Percentiles rank a stretch among this genome's conserved stretches.
phyloP scores from a whole-genome alignment of 495 filamentous ascomycete genomes.

The Aspergillus affinis region DNA sequence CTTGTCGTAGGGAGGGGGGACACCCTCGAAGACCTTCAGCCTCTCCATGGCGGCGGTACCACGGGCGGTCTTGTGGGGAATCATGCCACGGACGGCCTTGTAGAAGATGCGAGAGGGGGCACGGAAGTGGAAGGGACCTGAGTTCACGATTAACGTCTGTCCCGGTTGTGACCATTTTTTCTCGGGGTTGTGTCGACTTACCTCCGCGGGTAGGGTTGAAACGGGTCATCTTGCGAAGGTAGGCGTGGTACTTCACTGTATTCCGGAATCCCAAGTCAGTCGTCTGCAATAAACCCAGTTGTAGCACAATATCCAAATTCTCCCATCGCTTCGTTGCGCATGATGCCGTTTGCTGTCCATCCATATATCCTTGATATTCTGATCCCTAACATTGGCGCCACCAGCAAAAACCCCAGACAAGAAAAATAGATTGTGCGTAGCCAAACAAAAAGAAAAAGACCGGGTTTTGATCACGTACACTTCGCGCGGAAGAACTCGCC shows the following conservation, averaged over 20 bases:
- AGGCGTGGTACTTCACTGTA: constrained; percentile 99
- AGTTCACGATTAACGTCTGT: constrained; percentile 23
- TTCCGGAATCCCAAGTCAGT: constrained; percentile 36
- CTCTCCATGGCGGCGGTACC: constrained; percentile 94
- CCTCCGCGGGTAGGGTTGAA: constrained; percentile 98
- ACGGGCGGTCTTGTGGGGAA: constrained; percentile 98
- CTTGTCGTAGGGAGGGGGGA: constrained; percentile 98
- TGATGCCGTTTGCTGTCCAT: background rate
- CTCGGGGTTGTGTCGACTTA: constrained; percentile 44
- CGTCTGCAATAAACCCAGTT: constrained; percentile 13
- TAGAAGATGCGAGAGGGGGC: constrained; percentile 98
- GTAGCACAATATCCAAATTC: constrained; percentile 1
- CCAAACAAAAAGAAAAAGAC: constrained; percentile 13
- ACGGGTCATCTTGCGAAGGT: constrained; percentile 99
- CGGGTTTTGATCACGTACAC: constrained; percentile 69
- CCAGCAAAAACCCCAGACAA: background rate
- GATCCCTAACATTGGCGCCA: background rate
- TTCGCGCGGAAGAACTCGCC: constrained; percentile 99
- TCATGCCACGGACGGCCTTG: constrained; percentile 99
- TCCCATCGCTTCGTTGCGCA: constrained; percentile 3
- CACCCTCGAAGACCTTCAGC: constrained; percentile 99
- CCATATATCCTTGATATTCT: background rate
- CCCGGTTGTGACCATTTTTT: constrained; percentile 2
- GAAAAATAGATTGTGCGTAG: constrained; percentile 3
- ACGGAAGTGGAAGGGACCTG: constrained; percentile 99